A percentile compares a stretch with the other conserved stretches of the same genome.
Conservation (phyloP, 2,329 filamentous ascomycete species). For the Talaromyces atroroseus region DNA sequence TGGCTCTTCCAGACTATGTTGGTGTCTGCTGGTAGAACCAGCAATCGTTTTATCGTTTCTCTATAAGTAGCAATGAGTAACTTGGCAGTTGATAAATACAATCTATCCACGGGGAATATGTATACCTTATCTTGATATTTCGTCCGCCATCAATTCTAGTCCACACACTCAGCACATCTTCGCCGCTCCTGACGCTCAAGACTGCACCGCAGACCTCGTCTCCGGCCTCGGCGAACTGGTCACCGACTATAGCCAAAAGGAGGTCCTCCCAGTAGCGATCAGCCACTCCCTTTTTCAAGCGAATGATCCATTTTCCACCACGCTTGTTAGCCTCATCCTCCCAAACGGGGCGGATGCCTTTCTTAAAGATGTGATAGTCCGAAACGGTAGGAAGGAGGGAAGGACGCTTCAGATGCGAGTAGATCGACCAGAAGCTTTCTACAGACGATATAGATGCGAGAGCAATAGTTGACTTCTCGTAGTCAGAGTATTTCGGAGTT, state of each 20-base stretch:
- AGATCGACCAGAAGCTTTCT: constrained; percentile 88
- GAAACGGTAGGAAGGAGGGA: constrained; percentile 85
- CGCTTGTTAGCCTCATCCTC: constrained; percentile 96
- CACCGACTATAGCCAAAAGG: constrained; percentile 81
- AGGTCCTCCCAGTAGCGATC: constrained; percentile 97
- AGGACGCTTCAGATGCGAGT: constrained; percentile 81
- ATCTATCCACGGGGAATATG: not conserved
- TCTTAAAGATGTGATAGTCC: constrained; percentile 97
- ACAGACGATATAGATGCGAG: constrained; percentile 75
- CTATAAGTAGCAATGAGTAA: constrained; percentile 42
- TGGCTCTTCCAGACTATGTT: constrained; percentile 94
- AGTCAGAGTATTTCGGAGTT: constrained; percentile 95
- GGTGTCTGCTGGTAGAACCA: constrained; percentile 81
- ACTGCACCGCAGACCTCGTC: constrained; percentile 96
- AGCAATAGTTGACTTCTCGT: constrained; percentile 90
- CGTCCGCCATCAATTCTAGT: constrained; percentile 87
- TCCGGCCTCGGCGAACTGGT: constrained; percentile 86
- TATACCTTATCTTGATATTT: constrained; percentile 90
- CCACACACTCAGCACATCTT: constrained; percentile 98
- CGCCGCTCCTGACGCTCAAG: constrained; percentile 86
- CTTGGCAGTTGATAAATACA: not conserved
- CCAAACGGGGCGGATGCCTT: constrained; percentile 94
- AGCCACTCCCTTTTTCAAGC: constrained; percentile 93
- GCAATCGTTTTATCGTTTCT: constrained; percentile 87
- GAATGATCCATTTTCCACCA: constrained; percentile 95